Percentiles rank a stretch among this genome's conserved stretches.
These are phyloP conservation scores for Paramecium sonneborni DNA, from an alignment of 73 alveolate species.

Conservation along the genomic window DNA sequence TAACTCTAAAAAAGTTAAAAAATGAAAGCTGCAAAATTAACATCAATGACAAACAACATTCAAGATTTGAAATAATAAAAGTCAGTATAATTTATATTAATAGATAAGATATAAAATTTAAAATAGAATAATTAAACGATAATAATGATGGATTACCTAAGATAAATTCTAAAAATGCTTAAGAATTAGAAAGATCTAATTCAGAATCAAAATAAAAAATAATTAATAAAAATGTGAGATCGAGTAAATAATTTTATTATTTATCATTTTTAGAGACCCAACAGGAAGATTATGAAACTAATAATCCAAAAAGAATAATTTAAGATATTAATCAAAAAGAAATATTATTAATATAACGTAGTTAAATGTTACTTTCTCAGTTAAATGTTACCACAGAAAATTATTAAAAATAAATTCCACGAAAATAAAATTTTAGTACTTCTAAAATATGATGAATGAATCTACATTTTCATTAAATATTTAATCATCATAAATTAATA, in stretches of 20 bases:
- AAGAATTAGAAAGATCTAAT: background rate
- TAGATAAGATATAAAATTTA: background rate
- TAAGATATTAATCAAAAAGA: background rate
- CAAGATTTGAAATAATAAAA: background rate
- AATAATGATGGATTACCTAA: background rate
- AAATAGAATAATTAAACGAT: background rate
- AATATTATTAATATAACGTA: background rate
- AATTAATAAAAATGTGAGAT: background rate
- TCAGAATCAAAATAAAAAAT: background rate
- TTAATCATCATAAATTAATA: no score
- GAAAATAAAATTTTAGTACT: background rate
- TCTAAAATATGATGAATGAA: background rate
- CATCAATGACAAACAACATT: background rate
- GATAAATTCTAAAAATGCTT: background rate
- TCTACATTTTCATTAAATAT: no score
- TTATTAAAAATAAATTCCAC: no score
- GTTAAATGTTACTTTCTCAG: background rate
- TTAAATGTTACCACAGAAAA: background rate
- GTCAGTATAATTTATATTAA: background rate
- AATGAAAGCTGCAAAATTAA: slow-evolving; percentile 16
- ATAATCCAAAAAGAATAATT: background rate
- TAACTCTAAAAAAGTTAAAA: background rate
- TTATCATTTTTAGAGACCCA: background rate
- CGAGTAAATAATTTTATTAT: background rate
- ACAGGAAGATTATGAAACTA: background rate